Percentiles rank a stretch among this genome's conserved stretches.
Conservation (phyloP, 805 yeast species). For the Zygotorulaspora danielsina region DNA sequence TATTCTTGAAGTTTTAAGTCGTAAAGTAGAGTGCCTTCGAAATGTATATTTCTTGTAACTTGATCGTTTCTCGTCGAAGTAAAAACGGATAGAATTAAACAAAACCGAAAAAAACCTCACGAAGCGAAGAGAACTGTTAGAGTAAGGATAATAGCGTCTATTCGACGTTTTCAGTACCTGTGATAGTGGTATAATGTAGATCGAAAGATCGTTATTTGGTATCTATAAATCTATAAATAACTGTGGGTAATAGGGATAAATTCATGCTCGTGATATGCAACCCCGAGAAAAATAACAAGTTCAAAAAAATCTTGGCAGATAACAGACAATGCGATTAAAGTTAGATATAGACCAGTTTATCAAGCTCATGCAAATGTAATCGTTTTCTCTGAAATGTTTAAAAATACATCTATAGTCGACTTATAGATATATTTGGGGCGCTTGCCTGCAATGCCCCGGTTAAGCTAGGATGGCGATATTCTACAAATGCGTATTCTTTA, state of each 20-base stretch:
- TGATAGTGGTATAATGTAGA: too few relatives aligned
- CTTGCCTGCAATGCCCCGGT: not conserved
- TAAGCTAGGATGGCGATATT: not conserved
- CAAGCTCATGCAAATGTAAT: too few relatives aligned
- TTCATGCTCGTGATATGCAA: constrained; percentile 9
- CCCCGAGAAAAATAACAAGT: not conserved
- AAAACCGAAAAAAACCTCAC: too few relatives aligned
- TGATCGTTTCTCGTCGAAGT: too few relatives aligned
- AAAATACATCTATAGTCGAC: not conserved
- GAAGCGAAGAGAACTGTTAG: too few relatives aligned
- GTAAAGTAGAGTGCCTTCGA: too few relatives aligned
- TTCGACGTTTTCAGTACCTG: too few relatives aligned
- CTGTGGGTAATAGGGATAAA: constrained; percentile 11
- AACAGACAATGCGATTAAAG: not conserved
- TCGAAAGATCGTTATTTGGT: too few relatives aligned
- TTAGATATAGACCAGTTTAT: not conserved
- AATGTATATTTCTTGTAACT: too few relatives aligned
- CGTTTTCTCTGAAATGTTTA: too few relatives aligned
- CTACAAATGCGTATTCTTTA: constrained; percentile 26
- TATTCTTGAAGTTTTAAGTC: not conserved
- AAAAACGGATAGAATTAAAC: too few relatives aligned
- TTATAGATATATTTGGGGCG: not conserved
- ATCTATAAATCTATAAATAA: constrained; percentile 2
- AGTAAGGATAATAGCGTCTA: too few relatives aligned
- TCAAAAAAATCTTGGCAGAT: not conserved